A percentile compares a stretch with the other conserved stretches of the same genome.
phyloP scores from a whole-genome alignment of 352 stramenopile genomes.

The Globisporangium mamillatum region DNA sequence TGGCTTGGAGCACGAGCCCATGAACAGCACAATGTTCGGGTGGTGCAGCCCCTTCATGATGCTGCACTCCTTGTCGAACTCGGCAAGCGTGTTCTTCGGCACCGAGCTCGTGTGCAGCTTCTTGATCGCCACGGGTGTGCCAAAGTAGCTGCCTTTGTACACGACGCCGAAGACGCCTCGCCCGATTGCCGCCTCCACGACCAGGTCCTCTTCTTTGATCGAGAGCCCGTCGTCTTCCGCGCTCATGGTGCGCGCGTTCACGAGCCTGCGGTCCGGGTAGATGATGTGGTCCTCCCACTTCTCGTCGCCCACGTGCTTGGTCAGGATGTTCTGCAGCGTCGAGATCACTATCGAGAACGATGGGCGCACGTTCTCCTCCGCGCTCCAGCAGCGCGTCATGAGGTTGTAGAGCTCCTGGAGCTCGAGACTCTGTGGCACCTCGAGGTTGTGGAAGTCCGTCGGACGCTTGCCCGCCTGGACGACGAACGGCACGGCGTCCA shows the following conservation, averaged over 20 bases:
- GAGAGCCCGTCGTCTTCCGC: conserved; percentile 67
- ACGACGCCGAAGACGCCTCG: conserved; percentile 80
- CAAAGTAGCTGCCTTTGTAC: conserved; percentile 85
- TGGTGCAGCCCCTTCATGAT: conserved; percentile 93
- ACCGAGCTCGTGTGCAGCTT: conserved; percentile 78
- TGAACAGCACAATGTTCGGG: conserved; percentile 98
- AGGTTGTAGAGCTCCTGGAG: conserved; percentile 68
- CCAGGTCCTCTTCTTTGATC: conserved; percentile 74
- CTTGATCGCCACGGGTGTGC: conserved; percentile 80
- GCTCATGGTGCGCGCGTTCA: conserved; percentile 41
- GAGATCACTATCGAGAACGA: conserved; percentile 84
- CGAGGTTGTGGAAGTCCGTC: conserved; percentile 68
- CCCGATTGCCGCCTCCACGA: conserved; percentile 67
- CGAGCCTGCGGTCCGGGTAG: conserved; percentile 73
- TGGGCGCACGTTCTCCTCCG: conserved; percentile 60
- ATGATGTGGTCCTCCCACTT: conserved; percentile 86
- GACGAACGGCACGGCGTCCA: conserved; percentile 80
- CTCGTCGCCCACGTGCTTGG: conserved; percentile 66
- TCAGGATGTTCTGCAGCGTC: conserved; percentile 60
- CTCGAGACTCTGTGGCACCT: conserved; percentile 39
- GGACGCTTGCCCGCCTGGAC: conserved; percentile 75
- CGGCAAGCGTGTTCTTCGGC: conserved; percentile 75
- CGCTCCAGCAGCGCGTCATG: conserved; percentile 80
- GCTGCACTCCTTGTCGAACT: conserved; percentile 83
- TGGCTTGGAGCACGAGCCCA: conserved; percentile 96